These are phyloP conservation scores for Astragalus membranaceus DNA, from an alignment of 306 rosid species.

Conservation along the genomic window DNA sequence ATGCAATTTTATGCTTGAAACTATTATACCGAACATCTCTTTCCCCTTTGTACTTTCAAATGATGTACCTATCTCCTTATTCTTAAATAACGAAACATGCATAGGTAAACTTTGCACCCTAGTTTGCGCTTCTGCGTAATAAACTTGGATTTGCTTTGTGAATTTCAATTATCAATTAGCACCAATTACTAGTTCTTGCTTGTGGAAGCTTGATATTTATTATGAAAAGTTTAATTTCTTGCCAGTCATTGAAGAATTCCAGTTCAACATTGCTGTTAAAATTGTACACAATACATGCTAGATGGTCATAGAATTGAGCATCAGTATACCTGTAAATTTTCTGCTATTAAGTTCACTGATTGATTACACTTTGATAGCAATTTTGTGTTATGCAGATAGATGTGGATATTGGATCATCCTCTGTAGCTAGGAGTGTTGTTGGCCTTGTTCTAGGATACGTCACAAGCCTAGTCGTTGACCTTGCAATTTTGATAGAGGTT, in stretches of 20 bases:
- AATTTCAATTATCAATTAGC: no score
- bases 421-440: constrained; percentile 85
- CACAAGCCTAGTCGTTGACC: constrained; percentile 92
- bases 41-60: no score
- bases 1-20: no score
- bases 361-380: neutral
- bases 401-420: constrained; percentile 95
- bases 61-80: no score
- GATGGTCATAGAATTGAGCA: neutral
- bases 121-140: no score
- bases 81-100: no score
- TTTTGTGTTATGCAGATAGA: constrained; percentile 61
- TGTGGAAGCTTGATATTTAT: no score
- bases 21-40: no score
- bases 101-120: no score
- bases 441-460: constrained; percentile 94
- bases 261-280: neutral
- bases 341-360: neutral
- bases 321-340: neutral
- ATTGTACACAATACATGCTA: neutral
- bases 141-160: no score
- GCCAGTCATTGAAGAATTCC: neutral
- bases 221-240: neutral
- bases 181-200: no score
- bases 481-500: constrained; percentile 90